Conservation (phyloP, 192 early-diverging fungal species). For the Physocladia obscura region DNA sequence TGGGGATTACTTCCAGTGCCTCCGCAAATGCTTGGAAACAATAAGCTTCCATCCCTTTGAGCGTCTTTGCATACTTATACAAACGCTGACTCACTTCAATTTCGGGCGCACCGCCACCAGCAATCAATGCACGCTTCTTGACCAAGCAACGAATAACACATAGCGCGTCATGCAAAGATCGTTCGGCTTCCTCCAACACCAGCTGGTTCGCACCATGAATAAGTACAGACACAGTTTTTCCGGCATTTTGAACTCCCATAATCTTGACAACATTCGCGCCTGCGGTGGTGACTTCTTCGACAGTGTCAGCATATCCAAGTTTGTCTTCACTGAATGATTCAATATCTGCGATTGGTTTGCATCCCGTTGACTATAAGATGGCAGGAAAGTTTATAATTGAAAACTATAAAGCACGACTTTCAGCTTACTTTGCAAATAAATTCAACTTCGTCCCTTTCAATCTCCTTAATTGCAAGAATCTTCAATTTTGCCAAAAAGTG, state of each 20-base stretch:
- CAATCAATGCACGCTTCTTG: conserved; percentile 95
- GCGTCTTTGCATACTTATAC: conserved; percentile 80
- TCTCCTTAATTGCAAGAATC: conserved; percentile 96
- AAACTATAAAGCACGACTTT: no score
- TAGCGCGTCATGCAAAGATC: conserved; percentile 96
- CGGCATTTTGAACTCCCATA: conserved; percentile 85
- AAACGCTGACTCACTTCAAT: conserved; percentile 90
- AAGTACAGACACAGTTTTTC: conserved; percentile 91
- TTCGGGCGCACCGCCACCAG: conserved; percentile 97
- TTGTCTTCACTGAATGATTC: conserved; percentile 99
- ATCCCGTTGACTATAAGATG: conserved; percentile 81
- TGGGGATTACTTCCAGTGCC: conserved; percentile 95
- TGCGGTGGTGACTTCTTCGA: conserved; percentile 85
- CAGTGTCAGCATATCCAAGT: conserved; percentile 89
- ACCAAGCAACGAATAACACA: conserved; percentile 98
- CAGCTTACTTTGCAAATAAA: conserved; percentile 97
- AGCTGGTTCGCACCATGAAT: conserved; percentile 95
- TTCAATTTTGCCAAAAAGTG: conserved; percentile 98
- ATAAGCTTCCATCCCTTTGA: conserved; percentile 93
- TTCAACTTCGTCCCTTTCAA: conserved; percentile 98
- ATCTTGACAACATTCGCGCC: conserved; percentile 92
- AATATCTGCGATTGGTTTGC: conserved; percentile 98
- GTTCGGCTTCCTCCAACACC: conserved; percentile 94
- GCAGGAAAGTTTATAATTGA: no score
- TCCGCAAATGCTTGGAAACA: conserved; percentile 98